These are phyloP conservation scores for Madurella mycetomatis DNA, from an alignment of 2,329 filamentous ascomycete genomes.

Conservation along the genomic window DNA sequence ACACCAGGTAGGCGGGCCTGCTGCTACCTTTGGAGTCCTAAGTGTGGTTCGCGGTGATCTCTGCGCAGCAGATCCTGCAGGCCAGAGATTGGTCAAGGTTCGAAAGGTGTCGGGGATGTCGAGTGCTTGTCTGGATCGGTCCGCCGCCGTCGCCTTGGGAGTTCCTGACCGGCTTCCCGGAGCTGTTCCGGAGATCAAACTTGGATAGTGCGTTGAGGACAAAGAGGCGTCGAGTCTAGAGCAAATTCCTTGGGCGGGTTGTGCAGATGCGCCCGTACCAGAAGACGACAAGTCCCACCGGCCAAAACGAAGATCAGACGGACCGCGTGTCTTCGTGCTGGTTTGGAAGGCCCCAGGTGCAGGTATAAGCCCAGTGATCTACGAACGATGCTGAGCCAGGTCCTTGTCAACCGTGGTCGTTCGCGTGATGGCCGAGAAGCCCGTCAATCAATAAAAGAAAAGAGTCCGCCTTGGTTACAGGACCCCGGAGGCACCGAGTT, in stretches of 20 bases:
- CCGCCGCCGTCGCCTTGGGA: not conserved
- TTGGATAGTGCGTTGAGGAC: slow-evolving; percentile 9
- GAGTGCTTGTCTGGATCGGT: slow-evolving; percentile 9
- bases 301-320: slow-evolving; percentile 30
- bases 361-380: slow-evolving; percentile 17
- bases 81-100: slow-evolving; percentile 14
- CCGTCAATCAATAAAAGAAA: slow-evolving; percentile 18
- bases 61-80: slow-evolving; percentile 22
- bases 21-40: slow-evolving; percentile 17
- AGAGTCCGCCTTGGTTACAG: slow-evolving; percentile 21
- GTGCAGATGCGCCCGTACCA: slow-evolving; percentile 22
- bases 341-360: slow-evolving; percentile 8
- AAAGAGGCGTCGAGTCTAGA: slow-evolving; percentile 12
- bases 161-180: slow-evolving; percentile 13
- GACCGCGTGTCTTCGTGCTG: slow-evolving; percentile 14
- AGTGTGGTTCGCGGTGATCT: slow-evolving; percentile 23
- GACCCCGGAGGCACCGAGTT: slow-evolving; percentile 27
- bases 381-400: slow-evolving; percentile 11
- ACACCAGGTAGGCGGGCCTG: slow-evolving; percentile 16
- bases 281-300: slow-evolving; percentile 19
- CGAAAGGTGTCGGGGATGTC: slow-evolving; percentile 7
- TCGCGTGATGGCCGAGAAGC: slow-evolving; percentile 4
- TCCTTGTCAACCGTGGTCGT: slow-evolving; percentile 12
- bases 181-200: slow-evolving; percentile 28
- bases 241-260: slow-evolving; percentile 13